phyloP scores from a whole-genome alignment of 2,329 filamentous ascomycete genomes.

The Apiospora sp. region DNA sequence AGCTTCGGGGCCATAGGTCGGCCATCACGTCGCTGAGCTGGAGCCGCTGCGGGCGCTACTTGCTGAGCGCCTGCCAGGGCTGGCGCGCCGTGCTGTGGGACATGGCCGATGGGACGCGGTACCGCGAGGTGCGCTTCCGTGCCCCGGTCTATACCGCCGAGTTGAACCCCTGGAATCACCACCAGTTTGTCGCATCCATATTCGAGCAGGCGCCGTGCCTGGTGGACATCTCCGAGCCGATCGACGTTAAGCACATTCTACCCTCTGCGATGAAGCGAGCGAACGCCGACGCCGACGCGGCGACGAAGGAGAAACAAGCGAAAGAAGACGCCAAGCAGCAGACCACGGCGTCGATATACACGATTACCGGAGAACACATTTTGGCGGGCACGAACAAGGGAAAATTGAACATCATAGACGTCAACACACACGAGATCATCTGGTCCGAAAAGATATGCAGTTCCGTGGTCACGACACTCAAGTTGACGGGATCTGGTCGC shows the following conservation, averaged over 20 bases:
- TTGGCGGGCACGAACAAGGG: conserved; percentile 94
- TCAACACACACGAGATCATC: conserved; percentile 79
- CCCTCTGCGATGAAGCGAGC: conserved; percentile 83
- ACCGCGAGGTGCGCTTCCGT: conserved; percentile 89
- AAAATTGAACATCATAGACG: conserved; percentile 94
- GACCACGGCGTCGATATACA: conserved; percentile 92
- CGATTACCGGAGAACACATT: conserved; percentile 84
- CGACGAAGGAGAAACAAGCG: conserved; percentile 80
- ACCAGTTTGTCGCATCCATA: conserved; percentile 87
- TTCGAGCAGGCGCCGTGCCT: conserved; percentile 93
- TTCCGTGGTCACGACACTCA: conserved; percentile 87
- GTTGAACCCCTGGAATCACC: conserved; percentile 86
- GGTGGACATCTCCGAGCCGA: conserved; percentile 77
- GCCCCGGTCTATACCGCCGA: conserved; percentile 96
- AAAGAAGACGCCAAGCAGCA: conserved; percentile 94
- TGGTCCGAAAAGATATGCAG: conserved; percentile 89
- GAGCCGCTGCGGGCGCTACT: conserved; percentile 89
- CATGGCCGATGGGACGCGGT: conserved; percentile 71
- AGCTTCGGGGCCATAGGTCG: conserved; percentile 89
- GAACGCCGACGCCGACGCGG: conserved; percentile 73
- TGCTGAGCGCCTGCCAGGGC: conserved; percentile 92
- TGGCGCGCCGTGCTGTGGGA: conserved; percentile 99
- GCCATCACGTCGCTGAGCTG: conserved; percentile 96
- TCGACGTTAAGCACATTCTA: conserved; percentile 77
- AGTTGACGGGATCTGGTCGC: conserved; percentile 83